Evolutionary conservation across 2,329 filamentous ascomycete species (phyloP), one percentile per base, ranked within the genome.

Genomic region (Fusarium brevicatenulatum): DNA sequence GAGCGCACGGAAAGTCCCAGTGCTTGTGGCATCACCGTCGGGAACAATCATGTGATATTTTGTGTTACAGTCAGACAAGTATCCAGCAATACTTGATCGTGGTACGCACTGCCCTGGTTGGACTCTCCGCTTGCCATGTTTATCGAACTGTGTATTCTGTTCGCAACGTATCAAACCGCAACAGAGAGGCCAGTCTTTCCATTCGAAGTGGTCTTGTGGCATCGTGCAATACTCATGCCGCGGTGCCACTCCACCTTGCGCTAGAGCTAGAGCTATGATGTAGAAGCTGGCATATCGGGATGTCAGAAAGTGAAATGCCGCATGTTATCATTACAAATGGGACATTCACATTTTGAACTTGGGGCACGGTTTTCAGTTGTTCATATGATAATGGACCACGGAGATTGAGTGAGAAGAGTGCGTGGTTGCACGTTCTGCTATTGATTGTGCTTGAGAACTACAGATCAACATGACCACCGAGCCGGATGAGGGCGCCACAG

Each of bases 341-440:
- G 9, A 18, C 16, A 21, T 12, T 7, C 4, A 15, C 4, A 28
- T 15, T 28, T 21, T 15, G 12, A 5, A 10, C 8, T 5, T 8
- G 43, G 2, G 2, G 3, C 9, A 46, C 18, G 15, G 12, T 10
- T 10, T 21, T 3, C 5, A 47, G 25, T 21, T 30, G n/a, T 25
- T 25, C 16, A 4, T 12, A 0, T 9, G 10, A 23, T 11, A 2
- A 23, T 5, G 0, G 2, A 23, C 8, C 18, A 18, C 6, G 16
- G 23, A 10, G 12, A 10, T 4, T 18, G 3, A 16, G 15, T 12
- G 7, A 18, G 16, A 19, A 19, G 42, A 19, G 10, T 25, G 7
- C 10, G 0, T 25, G 7, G 16, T 9, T 19, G 16, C 7, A 19
- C 10, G 16, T 19, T 25, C 19, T 25, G 3, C 4, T 6, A 12